These are phyloP conservation scores for Glycine tomentella DNA, from an alignment of 306 rosid species.

Conservation along the genomic window DNA sequence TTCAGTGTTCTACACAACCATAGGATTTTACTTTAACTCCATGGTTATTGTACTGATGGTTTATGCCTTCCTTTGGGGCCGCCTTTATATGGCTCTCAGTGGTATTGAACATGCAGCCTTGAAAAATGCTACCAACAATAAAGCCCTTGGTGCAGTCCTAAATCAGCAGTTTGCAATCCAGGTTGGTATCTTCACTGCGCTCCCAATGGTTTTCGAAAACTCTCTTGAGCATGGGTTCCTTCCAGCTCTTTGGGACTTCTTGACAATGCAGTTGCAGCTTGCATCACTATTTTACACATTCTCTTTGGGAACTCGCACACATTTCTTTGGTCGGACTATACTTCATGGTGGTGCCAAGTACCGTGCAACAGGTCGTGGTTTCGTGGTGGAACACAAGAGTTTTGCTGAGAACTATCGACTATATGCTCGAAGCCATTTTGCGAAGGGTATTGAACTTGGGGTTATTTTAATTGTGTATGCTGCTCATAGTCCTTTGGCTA, in stretches of 20 bases:
- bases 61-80: conserved; percentile 91
- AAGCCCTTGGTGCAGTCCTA: conserved; percentile 81
- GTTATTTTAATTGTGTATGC: conserved; percentile 84
- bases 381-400: conserved; percentile 90
- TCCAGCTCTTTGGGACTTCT: conserved; percentile 82
- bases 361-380: conserved; percentile 96
- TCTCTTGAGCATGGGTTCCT: conserved; percentile 93
- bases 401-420: conserved; percentile 92
- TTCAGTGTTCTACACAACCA: conserved; percentile 84
- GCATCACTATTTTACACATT: conserved; percentile 85
- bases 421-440: conserved; percentile 92
- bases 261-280: conserved; percentile 92
- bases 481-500: conserved; percentile 62
- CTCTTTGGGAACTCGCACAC: conserved; percentile 86
- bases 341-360: conserved; percentile 98
- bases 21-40: conserved; percentile 82
- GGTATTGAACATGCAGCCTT: conserved; percentile 66
- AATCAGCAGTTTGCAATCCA: conserved; percentile 96
- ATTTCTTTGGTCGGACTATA: conserved; percentile 89
- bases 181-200: conserved; percentile 88
- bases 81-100: conserved; percentile 92
- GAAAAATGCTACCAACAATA: conserved; percentile 55
- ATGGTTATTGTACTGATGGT: conserved; percentile 78
- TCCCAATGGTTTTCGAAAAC: conserved; percentile 94
- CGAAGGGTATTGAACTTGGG: conserved; percentile 91